Percentiles rank a stretch among this genome's conserved stretches.
Conservation (phyloP, 129 eudicot species). For the Oenanthe sinensis region DNA sequence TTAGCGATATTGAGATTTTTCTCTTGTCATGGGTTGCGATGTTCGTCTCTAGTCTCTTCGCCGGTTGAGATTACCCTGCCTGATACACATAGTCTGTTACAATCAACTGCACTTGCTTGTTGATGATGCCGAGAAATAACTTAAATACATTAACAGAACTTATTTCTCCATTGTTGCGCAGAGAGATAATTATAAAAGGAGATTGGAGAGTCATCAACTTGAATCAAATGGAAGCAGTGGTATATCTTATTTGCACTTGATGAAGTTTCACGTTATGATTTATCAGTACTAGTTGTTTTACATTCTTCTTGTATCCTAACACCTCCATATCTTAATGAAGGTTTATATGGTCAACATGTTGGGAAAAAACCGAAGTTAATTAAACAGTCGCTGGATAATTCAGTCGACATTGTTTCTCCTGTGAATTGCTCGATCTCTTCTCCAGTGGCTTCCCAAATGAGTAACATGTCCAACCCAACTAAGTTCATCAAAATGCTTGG, state of each 20-base stretch:
- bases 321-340: conserved; percentile 14
- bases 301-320: conserved; percentile 1
- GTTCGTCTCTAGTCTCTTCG: not conserved
- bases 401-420: conserved; percentile 43
- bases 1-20: not conserved
- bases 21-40: not conserved
- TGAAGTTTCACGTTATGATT: not conserved
- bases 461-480: conserved; percentile 86
- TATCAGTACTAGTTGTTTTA: not conserved
- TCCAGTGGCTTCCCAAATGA: conserved; percentile 91
- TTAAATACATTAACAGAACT: conserved; percentile 6
- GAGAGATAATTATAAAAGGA: conserved; percentile 68
- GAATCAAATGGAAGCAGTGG: conserved; percentile 80
- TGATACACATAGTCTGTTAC: not conserved
- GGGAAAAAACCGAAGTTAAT: conserved; percentile 48
- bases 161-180: conserved; percentile 25
- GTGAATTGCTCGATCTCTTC: conserved; percentile 49
- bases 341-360: conserved; percentile 48
- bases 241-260: conserved; percentile 26
- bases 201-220: conserved; percentile 57
- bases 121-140: not conserved
- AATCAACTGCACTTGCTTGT: not conserved
- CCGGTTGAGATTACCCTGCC: not conserved
- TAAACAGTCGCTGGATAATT: conserved; percentile 42
- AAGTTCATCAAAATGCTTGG: conserved; percentile 65